Percentiles rank a stretch among this genome's conserved stretches.
These are phyloP conservation scores for Dothidotthia symphoricarpi DNA, from an alignment of 2,329 filamentous ascomycete species.

Conservation along the genomic window DNA sequence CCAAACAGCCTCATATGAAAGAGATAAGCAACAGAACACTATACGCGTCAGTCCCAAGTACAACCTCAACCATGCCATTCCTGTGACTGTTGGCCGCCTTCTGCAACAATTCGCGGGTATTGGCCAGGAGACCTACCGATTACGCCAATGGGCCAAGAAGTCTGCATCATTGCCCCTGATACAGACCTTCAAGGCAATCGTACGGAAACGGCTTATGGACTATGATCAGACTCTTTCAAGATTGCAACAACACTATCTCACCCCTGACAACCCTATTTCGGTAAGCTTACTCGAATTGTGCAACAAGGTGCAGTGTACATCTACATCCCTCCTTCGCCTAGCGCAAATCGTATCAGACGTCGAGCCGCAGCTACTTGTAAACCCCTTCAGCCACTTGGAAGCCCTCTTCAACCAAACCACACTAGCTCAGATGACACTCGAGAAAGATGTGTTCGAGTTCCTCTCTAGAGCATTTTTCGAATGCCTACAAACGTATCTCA, in stretches of 20 bases:
- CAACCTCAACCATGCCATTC: constrained; percentile 41
- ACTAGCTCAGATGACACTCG: constrained; percentile 67
- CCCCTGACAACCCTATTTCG: constrained; percentile 53
- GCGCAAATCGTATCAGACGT: constrained; percentile 62
- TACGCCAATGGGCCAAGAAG: constrained; percentile 51
- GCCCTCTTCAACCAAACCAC: constrained; percentile 70
- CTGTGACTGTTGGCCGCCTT: constrained; percentile 37
- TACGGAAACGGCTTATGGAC: constrained; percentile 55
- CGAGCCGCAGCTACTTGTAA: constrained; percentile 41
- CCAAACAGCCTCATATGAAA: constrained; percentile 66
- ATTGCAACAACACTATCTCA: constrained; percentile 62
- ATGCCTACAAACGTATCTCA: constrained; percentile 79
- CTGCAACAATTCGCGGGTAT: constrained; percentile 49
- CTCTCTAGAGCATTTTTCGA: constrained; percentile 72
- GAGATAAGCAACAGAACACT: constrained; percentile 32
- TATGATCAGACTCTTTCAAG: constrained; percentile 61
- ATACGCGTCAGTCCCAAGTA: constrained; percentile 41
- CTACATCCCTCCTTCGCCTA: constrained; percentile 60
- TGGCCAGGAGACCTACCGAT: constrained; percentile 48
- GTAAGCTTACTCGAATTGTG: constrained; percentile 67
- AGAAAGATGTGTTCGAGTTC: constrained; percentile 60
- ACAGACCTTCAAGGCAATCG: constrained; percentile 68
- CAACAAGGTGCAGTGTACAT: constrained; percentile 54
- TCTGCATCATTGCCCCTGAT: constrained; percentile 45
- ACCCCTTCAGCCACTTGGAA: constrained; percentile 73